Percentiles rank a stretch among this genome's conserved stretches.
Conservation (phyloP, 192 early-diverging fungal genomes). For the Gorgonomyces haynaldii region DNA sequence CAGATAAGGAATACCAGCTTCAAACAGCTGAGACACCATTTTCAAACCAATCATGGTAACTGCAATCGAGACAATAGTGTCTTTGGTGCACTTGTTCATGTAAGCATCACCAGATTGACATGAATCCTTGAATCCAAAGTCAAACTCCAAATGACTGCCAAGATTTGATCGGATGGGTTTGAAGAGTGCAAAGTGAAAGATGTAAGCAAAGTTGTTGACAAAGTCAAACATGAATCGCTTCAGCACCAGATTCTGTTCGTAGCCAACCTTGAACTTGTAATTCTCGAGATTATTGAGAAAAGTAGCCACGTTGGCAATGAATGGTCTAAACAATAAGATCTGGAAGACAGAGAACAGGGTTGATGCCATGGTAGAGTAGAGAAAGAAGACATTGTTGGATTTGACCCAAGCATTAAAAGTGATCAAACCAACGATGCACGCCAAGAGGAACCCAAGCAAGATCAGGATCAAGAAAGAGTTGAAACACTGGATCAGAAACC, state of each 20-base stretch:
- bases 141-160: no score
- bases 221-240: conserved; percentile 49
- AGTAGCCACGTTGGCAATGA: conserved; percentile 14
- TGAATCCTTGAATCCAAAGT: no score
- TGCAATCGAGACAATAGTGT: no score
- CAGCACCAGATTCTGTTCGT: conserved; percentile 26
- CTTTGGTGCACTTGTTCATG: no score
- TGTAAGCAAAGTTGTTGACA: conserved; percentile 47
- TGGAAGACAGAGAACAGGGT: conserved; percentile 11
- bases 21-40: no score
- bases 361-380: conserved; percentile 1
- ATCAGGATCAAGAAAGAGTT: not conserved
- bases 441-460: not conserved
- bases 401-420: not conserved
- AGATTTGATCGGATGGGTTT: conserved; percentile 23
- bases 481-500: not conserved
- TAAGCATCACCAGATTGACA: no score
- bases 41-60: no score
- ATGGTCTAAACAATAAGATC: conserved; percentile 8
- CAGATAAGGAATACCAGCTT: no score
- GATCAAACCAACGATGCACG: not conserved
- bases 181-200: conserved; percentile 49
- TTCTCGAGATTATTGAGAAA: conserved; percentile 35
- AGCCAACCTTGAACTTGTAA: conserved; percentile 23
- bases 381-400: not conserved